phyloP scores from a whole-genome alignment of 257 asterid species.

The Penstemon eatonii region DNA sequence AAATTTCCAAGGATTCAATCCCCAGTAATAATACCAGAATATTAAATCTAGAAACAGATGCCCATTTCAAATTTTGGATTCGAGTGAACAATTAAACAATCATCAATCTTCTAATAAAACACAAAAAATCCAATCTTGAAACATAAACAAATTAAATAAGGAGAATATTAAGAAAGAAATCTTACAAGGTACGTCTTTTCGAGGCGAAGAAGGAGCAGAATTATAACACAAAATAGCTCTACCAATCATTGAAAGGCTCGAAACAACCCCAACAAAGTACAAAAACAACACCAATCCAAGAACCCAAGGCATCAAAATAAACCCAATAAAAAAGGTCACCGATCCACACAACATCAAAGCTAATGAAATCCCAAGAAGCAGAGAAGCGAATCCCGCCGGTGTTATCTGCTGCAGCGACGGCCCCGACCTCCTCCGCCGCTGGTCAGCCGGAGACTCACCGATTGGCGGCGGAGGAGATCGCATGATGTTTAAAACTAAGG shows the following conservation, averaged over 20 bases:
- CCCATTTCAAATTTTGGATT: background rate
- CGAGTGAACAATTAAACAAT: background rate
- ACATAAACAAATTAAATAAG: background rate
- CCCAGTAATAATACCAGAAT: background rate
- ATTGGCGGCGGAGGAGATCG: slow-evolving; percentile 39
- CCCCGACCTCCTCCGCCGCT: slow-evolving; percentile 23
- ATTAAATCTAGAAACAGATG: background rate
- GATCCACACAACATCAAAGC: slow-evolving; percentile 87
- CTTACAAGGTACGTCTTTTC: slow-evolving; percentile 44
- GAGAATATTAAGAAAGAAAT: background rate
- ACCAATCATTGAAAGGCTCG: slow-evolving; percentile 71
- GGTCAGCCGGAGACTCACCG: slow-evolving; percentile 4
- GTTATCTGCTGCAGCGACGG: slow-evolving; percentile 52
- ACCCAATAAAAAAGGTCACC: slow-evolving; percentile 77
- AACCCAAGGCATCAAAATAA: slow-evolving; percentile 89
- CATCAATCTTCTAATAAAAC: background rate
- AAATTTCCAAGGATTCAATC: background rate
- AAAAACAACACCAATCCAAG: slow-evolving; percentile 52
- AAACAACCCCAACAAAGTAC: slow-evolving; percentile 65
- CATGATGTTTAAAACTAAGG: slow-evolving; percentile 44
- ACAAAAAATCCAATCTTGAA: slow-evolving; percentile 2
- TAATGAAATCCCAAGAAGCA: slow-evolving; percentile 67
- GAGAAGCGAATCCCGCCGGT: slow-evolving; percentile 74
- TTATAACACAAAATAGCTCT: slow-evolving; percentile 45
- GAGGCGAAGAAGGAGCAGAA: slow-evolving; percentile 39